phyloP scores from a whole-genome alignment of 2,329 filamentous ascomycete genomes.

The Mariannaea elegans region DNA sequence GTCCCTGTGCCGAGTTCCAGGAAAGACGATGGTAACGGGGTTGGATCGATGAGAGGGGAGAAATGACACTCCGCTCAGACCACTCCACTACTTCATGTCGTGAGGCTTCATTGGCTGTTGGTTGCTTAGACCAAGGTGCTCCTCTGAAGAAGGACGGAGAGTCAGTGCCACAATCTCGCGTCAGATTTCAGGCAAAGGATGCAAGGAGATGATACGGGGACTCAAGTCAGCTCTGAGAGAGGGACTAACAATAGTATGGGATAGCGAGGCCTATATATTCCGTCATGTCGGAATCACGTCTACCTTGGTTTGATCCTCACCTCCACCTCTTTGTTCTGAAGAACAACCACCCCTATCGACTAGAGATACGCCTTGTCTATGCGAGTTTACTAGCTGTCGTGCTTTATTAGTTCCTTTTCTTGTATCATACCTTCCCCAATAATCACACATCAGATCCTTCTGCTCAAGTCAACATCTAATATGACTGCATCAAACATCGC shows the following conservation, averaged over 20 bases:
- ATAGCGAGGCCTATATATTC: neutral
- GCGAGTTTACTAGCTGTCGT: neutral
- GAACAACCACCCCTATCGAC: no score
- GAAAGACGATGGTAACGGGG: neutral
- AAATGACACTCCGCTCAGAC: neutral
- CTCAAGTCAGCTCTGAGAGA: no score
- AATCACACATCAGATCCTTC: neutral
- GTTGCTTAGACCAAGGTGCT: neutral
- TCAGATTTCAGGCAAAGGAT: conserved; percentile 16
- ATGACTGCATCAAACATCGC: neutral
- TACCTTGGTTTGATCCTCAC: neutral
- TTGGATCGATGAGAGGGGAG: neutral
- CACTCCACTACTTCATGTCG: neutral
- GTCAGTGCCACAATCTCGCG: conserved; percentile 19
- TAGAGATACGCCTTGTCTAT: neutral
- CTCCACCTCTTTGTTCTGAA: no score
- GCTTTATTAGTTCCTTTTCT: no score
- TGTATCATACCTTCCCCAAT: no score
- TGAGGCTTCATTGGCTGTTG: neutral
- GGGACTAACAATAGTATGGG: neutral
- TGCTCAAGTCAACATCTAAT: neutral
- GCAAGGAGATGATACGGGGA: neutral
- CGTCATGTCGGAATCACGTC: neutral
- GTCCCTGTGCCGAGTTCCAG: neutral
- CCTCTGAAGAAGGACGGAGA: neutral